Evolutionary conservation across 2,329 filamentous ascomycete species (phyloP).

Genomic region (Tolypocladium tundrense): DNA sequence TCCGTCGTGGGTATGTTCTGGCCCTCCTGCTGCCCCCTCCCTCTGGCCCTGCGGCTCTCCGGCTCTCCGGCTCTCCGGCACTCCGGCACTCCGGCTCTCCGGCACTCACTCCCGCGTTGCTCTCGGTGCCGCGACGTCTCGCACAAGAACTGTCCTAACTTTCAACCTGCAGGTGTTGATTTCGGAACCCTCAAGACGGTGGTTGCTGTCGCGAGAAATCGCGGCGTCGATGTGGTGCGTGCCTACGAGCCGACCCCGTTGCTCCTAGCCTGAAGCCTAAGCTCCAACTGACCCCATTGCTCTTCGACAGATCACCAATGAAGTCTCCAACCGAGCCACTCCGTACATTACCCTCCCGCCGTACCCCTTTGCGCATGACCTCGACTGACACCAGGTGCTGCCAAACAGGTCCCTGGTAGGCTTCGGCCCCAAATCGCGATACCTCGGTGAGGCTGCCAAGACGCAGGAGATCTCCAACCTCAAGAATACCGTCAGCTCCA

Average conservation of each 20-base stretch:
- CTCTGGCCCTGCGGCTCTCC: neutral
- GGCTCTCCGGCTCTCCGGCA: neutral
- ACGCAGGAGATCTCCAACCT: slow-evolving; percentile 99
- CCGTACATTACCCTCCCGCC: slow-evolving; percentile 58
- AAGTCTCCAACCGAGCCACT: slow-evolving; percentile 95
- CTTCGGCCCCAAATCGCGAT: slow-evolving; percentile 88
- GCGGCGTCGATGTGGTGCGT: slow-evolving; percentile 97
- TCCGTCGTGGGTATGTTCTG: slow-evolving; percentile 41
- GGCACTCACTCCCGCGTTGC: neutral
- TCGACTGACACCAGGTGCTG: neutral
- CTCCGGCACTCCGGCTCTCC: neutral
- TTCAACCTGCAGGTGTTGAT: slow-evolving; percentile 61
- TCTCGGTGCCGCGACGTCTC: neutral
- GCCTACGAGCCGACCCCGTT: slow-evolving; percentile 1
- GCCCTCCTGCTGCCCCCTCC: neutral
- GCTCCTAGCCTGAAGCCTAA: neutral
- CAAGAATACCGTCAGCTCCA: slow-evolving; percentile 91
- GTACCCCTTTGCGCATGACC: neutral
- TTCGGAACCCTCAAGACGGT: slow-evolving; percentile 95
- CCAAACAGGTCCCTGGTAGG: slow-evolving; percentile 70
- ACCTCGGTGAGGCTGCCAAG: slow-evolving; percentile 91
- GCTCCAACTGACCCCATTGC: neutral
- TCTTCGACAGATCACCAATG: slow-evolving; percentile 74
- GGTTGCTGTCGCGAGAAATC: slow-evolving; percentile 94
- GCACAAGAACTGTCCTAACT: slow-evolving; percentile 6